These are phyloP conservation scores for Talaromyces sp. DNA, from an alignment of 2,329 filamentous ascomycete genomes.

Conservation along the genomic window DNA sequence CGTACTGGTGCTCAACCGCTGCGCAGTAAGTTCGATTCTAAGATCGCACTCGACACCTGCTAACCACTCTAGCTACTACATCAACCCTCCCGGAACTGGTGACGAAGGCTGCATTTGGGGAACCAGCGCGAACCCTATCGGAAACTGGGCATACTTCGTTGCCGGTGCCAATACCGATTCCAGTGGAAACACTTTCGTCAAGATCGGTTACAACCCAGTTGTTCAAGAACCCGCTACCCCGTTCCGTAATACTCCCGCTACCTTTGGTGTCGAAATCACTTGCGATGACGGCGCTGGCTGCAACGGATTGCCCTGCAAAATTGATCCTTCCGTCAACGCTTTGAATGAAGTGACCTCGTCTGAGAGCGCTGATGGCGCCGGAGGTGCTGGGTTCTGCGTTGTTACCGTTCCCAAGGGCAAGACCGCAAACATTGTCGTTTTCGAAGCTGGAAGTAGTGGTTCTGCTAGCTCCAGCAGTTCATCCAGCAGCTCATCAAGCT, in stretches of 20 bases:
- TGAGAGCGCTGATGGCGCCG: slow-evolving; percentile 59
- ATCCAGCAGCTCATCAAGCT: slow-evolving; percentile 1
- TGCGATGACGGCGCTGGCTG: slow-evolving; percentile 61
- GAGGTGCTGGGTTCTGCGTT: slow-evolving; percentile 69
- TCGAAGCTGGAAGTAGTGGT: slow-evolving; percentile 42
- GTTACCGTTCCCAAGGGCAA: slow-evolving; percentile 68
- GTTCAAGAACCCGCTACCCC: slow-evolving; percentile 55
- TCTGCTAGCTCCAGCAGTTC: slow-evolving; percentile 14
- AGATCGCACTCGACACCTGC: neutral
- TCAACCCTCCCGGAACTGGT: slow-evolving; percentile 68
- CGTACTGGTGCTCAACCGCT: slow-evolving; percentile 69
- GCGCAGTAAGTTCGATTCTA: slow-evolving; percentile 61
- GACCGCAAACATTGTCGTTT: slow-evolving; percentile 66
- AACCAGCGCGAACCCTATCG: slow-evolving; percentile 57
- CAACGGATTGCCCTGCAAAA: slow-evolving; percentile 70
- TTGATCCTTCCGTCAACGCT: slow-evolving; percentile 57
- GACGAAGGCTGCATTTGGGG: slow-evolving; percentile 70
- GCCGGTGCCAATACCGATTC: slow-evolving; percentile 68
- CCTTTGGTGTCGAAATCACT: slow-evolving; percentile 67
- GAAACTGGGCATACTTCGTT: slow-evolving; percentile 76
- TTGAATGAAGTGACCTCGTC: slow-evolving; percentile 59
- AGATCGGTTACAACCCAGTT: slow-evolving; percentile 75
- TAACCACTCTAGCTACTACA: slow-evolving; percentile 61
- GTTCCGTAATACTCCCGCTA: slow-evolving; percentile 58
- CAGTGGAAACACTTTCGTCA: slow-evolving; percentile 67